Base-by-base conservation (phyloP, 352 stramenopile species). In the Globisporangium apiculatum region DNA sequence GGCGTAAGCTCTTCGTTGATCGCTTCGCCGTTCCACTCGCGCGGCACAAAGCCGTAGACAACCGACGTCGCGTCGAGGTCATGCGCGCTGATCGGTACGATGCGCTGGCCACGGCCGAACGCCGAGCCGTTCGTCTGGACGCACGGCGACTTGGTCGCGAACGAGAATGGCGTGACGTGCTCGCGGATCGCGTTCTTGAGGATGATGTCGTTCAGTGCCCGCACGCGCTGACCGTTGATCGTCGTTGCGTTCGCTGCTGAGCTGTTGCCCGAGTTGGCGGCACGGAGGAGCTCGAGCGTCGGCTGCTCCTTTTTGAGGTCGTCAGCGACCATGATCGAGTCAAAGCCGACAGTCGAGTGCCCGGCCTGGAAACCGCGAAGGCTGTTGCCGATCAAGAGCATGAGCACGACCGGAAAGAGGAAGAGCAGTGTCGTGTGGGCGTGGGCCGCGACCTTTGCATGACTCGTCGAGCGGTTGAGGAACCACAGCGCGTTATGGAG, bases 1-100 rank as follows among this genome's bases (percentile, higher is more conserved):
- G 68, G 51, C 40, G 24, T 31, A 18, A 72, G 53, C 15, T 51
- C 68, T 1, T 46, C 12, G 1, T 17, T 3, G 9, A 75, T 9
- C 48, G 65, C 55, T 35, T 84, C 74, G 8, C 63, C 61, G 53
- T 84, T 81, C 74, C 74, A 84, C 11, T 81, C 72, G n/a, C 69
- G 63, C 3, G 68, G 60, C 10, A 66, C 57, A 46, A 84, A 84
- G n/a, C 74, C 74, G 51, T 79, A 84, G 12, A 75, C 58, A 4
- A 66, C 67, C 0, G 69, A 67, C 14, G 72, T 81, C 5, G 65
- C 57, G 48, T 69, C 67, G 11, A 84, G 43, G 37, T 81, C 68
- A 55, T 81, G 63, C 24, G 72, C 64, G 17, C 75, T 78, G 17
- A 84, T 60, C 4, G 61, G 65, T 0, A 77, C 51, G 4, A 57